Base-by-base conservation (phyloP, 2,329 filamentous ascomycete species). In the Cladosporium sp. region DNA sequence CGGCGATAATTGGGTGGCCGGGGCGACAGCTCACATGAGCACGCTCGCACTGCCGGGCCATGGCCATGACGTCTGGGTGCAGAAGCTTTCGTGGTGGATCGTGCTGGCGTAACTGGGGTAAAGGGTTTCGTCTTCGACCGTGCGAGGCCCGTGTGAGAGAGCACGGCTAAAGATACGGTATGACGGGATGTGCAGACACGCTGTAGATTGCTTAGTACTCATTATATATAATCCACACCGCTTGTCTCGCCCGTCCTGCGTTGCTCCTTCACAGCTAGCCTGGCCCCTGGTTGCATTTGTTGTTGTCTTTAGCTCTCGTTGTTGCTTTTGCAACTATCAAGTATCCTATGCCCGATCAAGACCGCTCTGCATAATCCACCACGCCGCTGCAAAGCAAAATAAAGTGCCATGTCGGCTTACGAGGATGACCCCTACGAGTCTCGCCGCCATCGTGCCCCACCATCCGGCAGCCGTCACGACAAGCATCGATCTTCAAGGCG, bases 131-230 rank as follows among this genome's bases (percentile, higher is more conserved):
- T 25, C 25, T 25, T 25, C 3, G 25, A 25, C 25, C 25, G 3
- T 3, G 25, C 25, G 39, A 45, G 52, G 52, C 39, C 52, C 52
- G 52, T 50, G 47, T 19, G 30, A 34, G n/a, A 25, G 25, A 34
- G 47, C 25, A 55, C 52, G 52, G 40, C 39, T 55, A 55, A 55
- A 47, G 52, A 55, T 55, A 55, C 43, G 43, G 43, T 47, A 47
- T 55, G 52, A 55, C 40, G 52, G 28, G 47, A 50, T 50, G 47
- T 50, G 47, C 47, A 50, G 47, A 15, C 47, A 17, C n/a, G 45
- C 14, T 37, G 47, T 37, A 37, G 17, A 50, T 50, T 50, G 30
- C 30, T 50, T 50, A 50, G 47, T 50, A 50, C 47, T 14, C 25
- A 34, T 3, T 34, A 47, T 42, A 54, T 54, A 30, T 30, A 15